Base-by-base conservation (phyloP, 257 asterid species). In the Linaria vulgaris region DNA sequence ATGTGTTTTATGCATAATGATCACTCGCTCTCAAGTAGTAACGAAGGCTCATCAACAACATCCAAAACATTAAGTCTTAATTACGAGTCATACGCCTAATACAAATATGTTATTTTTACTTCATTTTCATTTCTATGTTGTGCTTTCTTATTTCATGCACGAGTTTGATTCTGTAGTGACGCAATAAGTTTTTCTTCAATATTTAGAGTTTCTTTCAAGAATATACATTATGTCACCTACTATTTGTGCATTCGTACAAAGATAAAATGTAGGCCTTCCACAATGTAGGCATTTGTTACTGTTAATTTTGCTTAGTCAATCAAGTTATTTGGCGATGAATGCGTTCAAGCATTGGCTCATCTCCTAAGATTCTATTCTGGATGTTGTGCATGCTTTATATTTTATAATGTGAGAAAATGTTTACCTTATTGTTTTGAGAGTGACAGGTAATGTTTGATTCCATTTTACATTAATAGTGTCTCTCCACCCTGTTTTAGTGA, bases 161-260 rank as follows among this genome's bases (percentile, higher is more conserved):
- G 12, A 44, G 14, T 47, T 13, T 60, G 2, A 27, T 45, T 44
- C 57, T 59, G 12, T 60, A 30, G 62, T 14, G 38, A 55, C 50
- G 62, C 67, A 38, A 72, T 44, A 68, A 19, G 22, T 66, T 45
- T 68, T 55, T 52, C 37, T 48, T 50, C 56, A 4, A 47, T 45
- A 41, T 61, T 31, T 41, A 38, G 6, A n/a, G 9, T n/a, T 46
- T 47, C 17, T 22, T 16, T 20, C 11, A 61, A 47, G 25, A 63
- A 30, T 67, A 58, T 67, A 13, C 19, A n/a, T 25, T 46, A 22
- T 52, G 45, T 38, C 21, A 37, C 14, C 47, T 38, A 21, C 30
- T 41, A 49, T 20, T 16, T 22, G 6, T 27, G 6, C 34, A 49
- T 20, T 16, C 16, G 6, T 27, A 27, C 34, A 27, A 27, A 6